Evolutionary conservation across 306 rosid genomes (phyloP), one percentile per base, ranked within the genome.

Genomic region (Cucurbita moschata): DNA sequence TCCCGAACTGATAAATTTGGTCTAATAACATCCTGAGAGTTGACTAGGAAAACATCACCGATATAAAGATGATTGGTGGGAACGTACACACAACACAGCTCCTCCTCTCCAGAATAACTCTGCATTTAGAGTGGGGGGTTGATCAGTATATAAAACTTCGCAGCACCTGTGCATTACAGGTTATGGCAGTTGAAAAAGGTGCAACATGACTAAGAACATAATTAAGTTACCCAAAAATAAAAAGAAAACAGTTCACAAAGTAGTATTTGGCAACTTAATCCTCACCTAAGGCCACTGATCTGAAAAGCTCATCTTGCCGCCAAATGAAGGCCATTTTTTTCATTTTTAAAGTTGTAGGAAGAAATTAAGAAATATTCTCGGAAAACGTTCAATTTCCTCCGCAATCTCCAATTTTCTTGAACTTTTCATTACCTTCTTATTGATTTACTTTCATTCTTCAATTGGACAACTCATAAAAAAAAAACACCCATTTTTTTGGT

Each of bases 1-100:
- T 91, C 97, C 70, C 97, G 92, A 70, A 91, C 93, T 0, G 97
- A 91, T 78, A 91, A 77, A 80, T 89, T 91, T 37, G 97, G 97
- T 68, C 97, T 86, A 69, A 87, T 86, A 63, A 91, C 90, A 83
- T 91, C 97, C 53, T 85, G 82, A 64, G 91, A 71, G 77, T 81
- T 87, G 71, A 89, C 87, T 51, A 91, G 85, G 80, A 91, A 89
- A 61, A 91, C 85, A 86, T 91, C 97, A 51, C 97, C 97, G 19
- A 91, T 89, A 80, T 91, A 91, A 47, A 91, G 91, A 87, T 91
- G 97, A 74, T 91, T 91, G 3, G 97, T 91, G 54, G 97, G 97
- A 80, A 91, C 93, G 78, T 91, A 91, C 66, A 91, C 97, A 78
- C 96, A 89, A 85, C 82, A 91, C 57, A 91, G 81, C 83, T 87